phyloP scores from a whole-genome alignment of 2,329 filamentous ascomycete species.

The Arthroderma sp. region DNA sequence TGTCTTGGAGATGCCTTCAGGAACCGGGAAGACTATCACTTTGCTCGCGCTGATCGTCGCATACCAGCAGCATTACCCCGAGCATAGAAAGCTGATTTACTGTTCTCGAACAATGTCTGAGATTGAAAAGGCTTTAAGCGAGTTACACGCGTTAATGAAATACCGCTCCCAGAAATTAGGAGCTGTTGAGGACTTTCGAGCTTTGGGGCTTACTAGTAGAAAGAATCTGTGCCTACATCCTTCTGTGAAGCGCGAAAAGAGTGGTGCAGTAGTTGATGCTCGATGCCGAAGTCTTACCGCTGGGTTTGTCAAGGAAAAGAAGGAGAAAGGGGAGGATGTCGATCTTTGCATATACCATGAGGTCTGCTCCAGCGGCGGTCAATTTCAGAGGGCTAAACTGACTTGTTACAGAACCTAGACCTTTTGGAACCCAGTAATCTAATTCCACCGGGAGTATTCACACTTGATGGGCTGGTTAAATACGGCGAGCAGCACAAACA shows the following conservation, averaged over 20 bases:
- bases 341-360: constrained; percentile 95
- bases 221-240: constrained; percentile 97
- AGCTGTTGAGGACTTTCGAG: constrained; percentile 81
- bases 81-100: constrained; percentile 93
- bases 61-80: constrained; percentile 87
- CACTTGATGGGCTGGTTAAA: constrained; percentile 71
- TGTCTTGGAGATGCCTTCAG: constrained; percentile 97
- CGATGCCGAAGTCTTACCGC: constrained; percentile 89
- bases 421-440: constrained; percentile 89
- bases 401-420: constrained; percentile 60
- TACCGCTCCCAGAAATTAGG: constrained; percentile 85
- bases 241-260: constrained; percentile 92
- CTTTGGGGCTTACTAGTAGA: constrained; percentile 81
- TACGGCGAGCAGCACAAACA: constrained; percentile 95
- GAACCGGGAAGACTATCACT: constrained; percentile 94
- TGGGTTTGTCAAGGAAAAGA: constrained; percentile 95
- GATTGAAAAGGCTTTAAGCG: constrained; percentile 92
- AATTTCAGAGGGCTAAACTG: constrained; percentile 13
- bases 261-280: constrained; percentile 86
- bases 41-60: constrained; percentile 89
- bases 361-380: constrained; percentile 35
- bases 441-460: constrained; percentile 90
- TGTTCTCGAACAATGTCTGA: constrained; percentile 99
- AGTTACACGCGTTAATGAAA: constrained; percentile 87
- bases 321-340: constrained; percentile 85